A percentile compares a stretch with the other conserved stretches of the same genome.
Evolutionary conservation across 2,329 filamentous ascomycete species (phyloP).

Genomic region (Diplocarpon mali): DNA sequence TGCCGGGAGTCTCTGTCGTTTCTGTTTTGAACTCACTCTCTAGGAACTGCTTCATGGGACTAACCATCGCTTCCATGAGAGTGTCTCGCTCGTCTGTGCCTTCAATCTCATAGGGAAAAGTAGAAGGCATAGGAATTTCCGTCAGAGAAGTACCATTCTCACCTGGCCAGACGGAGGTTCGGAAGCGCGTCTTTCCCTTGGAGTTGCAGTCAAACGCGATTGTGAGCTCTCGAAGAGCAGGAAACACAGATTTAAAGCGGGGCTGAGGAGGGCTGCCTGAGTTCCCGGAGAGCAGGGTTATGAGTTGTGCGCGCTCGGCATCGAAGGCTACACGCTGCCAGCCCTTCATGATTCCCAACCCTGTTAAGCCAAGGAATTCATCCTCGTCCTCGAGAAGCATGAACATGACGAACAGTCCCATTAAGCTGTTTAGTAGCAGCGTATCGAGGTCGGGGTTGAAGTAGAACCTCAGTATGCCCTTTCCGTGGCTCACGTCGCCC

Average conservation of each 20-base stretch:
- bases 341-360: constrained; percentile 20
- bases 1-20: constrained; percentile 11
- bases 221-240: constrained; percentile 18
- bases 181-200: constrained; percentile 21
- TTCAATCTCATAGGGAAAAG: not conserved
- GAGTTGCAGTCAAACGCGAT: constrained; percentile 24
- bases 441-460: constrained; percentile 23
- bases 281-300: constrained; percentile 22
- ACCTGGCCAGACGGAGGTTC: constrained; percentile 24
- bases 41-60: constrained; percentile 19
- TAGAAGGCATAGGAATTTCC: constrained; percentile 5
- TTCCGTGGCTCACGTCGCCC: constrained; percentile 9
- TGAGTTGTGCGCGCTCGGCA: constrained; percentile 23
- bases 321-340: constrained; percentile 26
- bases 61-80: constrained; percentile 14
- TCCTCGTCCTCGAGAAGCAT: constrained; percentile 22
- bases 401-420: constrained; percentile 26
- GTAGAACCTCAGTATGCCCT: constrained; percentile 24
- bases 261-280: constrained; percentile 19
- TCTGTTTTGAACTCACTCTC: constrained; percentile 18
- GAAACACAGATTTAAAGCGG: constrained; percentile 22
- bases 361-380: constrained; percentile 14
- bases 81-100: constrained; percentile 7
- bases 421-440: constrained; percentile 23
- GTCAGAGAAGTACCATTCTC: constrained; percentile 21